These are phyloP conservation scores for Didymella lethalis DNA, from an alignment of 2,329 filamentous ascomycete genomes.

Conservation along the genomic window DNA sequence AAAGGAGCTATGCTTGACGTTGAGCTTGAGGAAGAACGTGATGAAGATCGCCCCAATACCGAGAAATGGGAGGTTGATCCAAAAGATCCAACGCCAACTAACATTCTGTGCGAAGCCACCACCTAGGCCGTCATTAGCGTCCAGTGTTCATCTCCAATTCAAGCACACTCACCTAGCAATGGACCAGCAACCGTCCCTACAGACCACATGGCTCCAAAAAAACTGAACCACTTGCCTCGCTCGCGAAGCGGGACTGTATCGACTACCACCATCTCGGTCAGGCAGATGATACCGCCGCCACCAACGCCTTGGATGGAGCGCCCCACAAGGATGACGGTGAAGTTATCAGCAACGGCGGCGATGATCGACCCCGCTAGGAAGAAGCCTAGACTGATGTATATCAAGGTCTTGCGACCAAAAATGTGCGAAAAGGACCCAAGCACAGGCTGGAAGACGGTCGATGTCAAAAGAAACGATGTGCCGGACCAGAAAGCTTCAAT, in stretches of 20 bases:
- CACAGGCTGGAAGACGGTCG: constrained; percentile 53
- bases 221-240: constrained; percentile 50
- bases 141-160: background rate
- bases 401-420: constrained; percentile 52
- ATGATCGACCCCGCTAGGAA: constrained; percentile 51
- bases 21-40: constrained; percentile 53
- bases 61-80: constrained; percentile 68
- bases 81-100: constrained; percentile 71
- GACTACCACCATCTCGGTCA: constrained; percentile 56
- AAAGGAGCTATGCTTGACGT: constrained; percentile 1
- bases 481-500: constrained; percentile 56
- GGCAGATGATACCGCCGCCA: constrained; percentile 52
- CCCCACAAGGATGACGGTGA: constrained; percentile 50
- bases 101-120: constrained; percentile 56
- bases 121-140: constrained; percentile 34
- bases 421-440: constrained; percentile 52
- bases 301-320: constrained; percentile 53
- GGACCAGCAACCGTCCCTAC: constrained; percentile 64
- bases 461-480: constrained; percentile 51
- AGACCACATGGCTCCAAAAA: constrained; percentile 60
- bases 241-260: constrained; percentile 56
- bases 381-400: constrained; percentile 47
- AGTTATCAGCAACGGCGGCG: constrained; percentile 49
- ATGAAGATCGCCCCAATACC: constrained; percentile 59
- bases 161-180: constrained; percentile 55